Evolutionary conservation across 352 stramenopile genomes (phyloP).

Genomic region (Blastocystis sp.): DNA sequence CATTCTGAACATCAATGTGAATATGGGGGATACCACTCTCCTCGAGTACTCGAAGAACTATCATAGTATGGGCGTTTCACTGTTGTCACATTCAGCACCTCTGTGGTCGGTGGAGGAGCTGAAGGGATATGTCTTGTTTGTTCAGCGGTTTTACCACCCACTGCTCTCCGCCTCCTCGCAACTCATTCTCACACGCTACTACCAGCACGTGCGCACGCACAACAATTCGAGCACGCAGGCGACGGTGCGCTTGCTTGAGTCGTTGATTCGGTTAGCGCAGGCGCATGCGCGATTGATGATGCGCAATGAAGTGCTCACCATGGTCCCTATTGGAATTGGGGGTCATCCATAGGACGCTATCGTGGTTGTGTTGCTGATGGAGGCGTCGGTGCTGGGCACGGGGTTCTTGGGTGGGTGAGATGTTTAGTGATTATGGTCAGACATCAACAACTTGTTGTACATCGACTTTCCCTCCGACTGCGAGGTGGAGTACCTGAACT

Average conservation of each 20-base stretch:
- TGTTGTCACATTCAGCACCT: background rate
- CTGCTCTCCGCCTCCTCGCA: slow-evolving; percentile 30
- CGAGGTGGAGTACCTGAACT: slow-evolving; percentile 63
- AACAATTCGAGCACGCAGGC: slow-evolving; percentile 75
- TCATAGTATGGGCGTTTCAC: background rate
- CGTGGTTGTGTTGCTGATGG: slow-evolving; percentile 64
- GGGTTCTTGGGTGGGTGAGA: slow-evolving; percentile 26
- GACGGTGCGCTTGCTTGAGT: slow-evolving; percentile 77
- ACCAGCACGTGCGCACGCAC: slow-evolving; percentile 74
- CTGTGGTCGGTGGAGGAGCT: slow-evolving; percentile 82
- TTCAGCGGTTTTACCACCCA: slow-evolving; percentile 77
- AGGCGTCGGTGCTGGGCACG: slow-evolving; percentile 67
- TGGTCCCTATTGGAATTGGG: background rate
- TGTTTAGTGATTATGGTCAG: background rate
- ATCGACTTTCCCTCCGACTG: slow-evolving; percentile 62
- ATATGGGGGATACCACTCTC: slow-evolving; percentile 27
- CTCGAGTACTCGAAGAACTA: slow-evolving; percentile 71
- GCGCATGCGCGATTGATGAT: slow-evolving; percentile 77
- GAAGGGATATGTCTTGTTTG: slow-evolving; percentile 84
- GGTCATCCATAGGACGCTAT: slow-evolving; percentile 17
- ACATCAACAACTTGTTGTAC: slow-evolving; percentile 71
- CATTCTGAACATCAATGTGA: slow-evolving; percentile 80
- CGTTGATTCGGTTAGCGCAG: slow-evolving; percentile 77
- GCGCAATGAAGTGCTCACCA: slow-evolving; percentile 52
- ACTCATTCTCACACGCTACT: slow-evolving; percentile 57